Conservation (phyloP, 1,284 basidiomycete genomes). For the Ceratobasidium sp. region DNA sequence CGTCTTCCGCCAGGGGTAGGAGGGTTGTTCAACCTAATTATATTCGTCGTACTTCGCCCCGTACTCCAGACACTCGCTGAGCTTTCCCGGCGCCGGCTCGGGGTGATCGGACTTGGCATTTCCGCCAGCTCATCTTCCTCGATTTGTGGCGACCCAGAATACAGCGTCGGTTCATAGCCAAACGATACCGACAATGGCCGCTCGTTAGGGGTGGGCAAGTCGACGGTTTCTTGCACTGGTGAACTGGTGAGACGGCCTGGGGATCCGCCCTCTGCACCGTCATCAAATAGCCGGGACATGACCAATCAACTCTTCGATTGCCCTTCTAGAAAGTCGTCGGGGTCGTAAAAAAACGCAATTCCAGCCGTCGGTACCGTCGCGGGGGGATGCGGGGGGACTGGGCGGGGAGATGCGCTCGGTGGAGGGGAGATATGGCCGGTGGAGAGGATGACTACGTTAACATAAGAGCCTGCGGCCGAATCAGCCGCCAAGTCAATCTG, state of each 20-base stretch:
- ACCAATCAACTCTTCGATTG: not conserved
- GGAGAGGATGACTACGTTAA: not conserved
- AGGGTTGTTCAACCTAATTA: slow-evolving; percentile 9
- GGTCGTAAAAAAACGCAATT: not conserved
- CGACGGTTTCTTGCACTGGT: slow-evolving; percentile 14
- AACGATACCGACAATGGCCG: not conserved
- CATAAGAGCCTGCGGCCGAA: slow-evolving; percentile 32
- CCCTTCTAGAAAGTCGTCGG: not conserved
- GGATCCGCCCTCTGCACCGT: not conserved
- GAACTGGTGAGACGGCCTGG: slow-evolving; percentile 6
- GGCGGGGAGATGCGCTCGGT: not conserved
- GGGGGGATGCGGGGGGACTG: not conserved
- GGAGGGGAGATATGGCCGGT: not conserved
- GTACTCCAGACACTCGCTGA: slow-evolving; percentile 5
- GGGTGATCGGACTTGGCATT: slow-evolving; percentile 26
- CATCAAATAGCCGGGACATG: slow-evolving; percentile 8
- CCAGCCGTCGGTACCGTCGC: not conserved
- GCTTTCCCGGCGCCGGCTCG: slow-evolving; percentile 14
- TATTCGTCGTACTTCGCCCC: not conserved
- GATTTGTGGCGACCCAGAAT: slow-evolving; percentile 2
- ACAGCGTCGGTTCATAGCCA: not conserved
- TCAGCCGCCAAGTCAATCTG: slow-evolving; percentile 22
- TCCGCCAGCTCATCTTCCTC: slow-evolving; percentile 33
- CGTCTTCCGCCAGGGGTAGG: slow-evolving; percentile 14
- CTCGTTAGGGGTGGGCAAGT: slow-evolving; percentile 9